These are phyloP conservation scores for Linaria vulgaris DNA, from an alignment of 257 asterid species.

Conservation along the genomic window DNA sequence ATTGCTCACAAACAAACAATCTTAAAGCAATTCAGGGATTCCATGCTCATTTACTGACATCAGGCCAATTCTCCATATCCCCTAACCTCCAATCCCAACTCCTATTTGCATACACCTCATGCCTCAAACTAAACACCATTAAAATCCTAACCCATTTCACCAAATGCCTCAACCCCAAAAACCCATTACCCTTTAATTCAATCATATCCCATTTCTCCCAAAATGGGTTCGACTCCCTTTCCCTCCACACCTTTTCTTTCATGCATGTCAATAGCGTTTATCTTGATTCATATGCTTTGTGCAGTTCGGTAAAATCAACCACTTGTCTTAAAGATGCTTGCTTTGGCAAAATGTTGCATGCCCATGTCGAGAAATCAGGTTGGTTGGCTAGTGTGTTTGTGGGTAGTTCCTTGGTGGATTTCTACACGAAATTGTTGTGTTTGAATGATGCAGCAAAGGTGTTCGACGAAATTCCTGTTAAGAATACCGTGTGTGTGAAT, in stretches of 20 bases:
- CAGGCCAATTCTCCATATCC: slow-evolving; percentile 52
- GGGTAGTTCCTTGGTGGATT: slow-evolving; percentile 67
- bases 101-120: slow-evolving; percentile 40
- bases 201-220: slow-evolving; percentile 70
- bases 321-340: slow-evolving; percentile 32
- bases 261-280: slow-evolving; percentile 60
- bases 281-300: slow-evolving; percentile 66
- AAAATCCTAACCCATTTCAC: slow-evolving; percentile 39
- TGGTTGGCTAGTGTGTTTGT: slow-evolving; percentile 75
- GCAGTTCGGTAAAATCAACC: slow-evolving; percentile 51
- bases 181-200: slow-evolving; percentile 65
- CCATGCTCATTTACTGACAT: slow-evolving; percentile 47
- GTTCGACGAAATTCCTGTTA: slow-evolving; percentile 88
- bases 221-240: slow-evolving; percentile 43
- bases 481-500: slow-evolving; percentile 61
- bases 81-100: slow-evolving; percentile 65
- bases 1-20: slow-evolving; percentile 48
- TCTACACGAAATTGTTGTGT: slow-evolving; percentile 39
- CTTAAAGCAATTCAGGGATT: slow-evolving; percentile 42
- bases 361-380: slow-evolving; percentile 50
- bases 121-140: slow-evolving; percentile 20
- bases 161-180: slow-evolving; percentile 50
- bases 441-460: slow-evolving; percentile 46
- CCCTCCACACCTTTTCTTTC: slow-evolving; percentile 57
- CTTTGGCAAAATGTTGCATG: slow-evolving; percentile 52